Conservation (phyloP, 768 basidiomycete species). For the Cystobasidium onofrii region DNA sequence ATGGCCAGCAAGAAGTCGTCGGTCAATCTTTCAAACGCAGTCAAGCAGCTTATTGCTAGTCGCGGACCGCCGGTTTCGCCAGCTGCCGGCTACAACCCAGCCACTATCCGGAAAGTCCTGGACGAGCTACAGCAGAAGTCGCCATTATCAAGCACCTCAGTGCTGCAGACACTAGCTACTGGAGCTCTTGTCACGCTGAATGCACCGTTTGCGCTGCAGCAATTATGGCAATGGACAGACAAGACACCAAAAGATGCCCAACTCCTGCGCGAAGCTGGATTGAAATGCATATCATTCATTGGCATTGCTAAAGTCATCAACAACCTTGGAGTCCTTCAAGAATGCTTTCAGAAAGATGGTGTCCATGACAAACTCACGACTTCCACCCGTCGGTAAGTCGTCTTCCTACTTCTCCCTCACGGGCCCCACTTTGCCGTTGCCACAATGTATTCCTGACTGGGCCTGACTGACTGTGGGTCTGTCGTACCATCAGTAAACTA, state of each 20-base stretch:
- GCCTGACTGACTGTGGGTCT: constrained; percentile 33
- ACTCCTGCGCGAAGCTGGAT: constrained; percentile 46
- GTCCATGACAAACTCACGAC: constrained; percentile 38
- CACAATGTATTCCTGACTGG: constrained; percentile 5
- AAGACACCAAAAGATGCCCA: background rate
- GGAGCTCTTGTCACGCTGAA: constrained; percentile 47
- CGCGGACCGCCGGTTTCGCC: constrained; percentile 41
- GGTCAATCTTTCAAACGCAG: constrained; percentile 40
- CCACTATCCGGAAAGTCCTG: constrained; percentile 32
- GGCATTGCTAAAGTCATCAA: constrained; percentile 45
- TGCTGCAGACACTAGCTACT: constrained; percentile 32
- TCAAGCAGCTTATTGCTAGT: constrained; percentile 45
- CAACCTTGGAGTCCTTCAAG: constrained; percentile 44
- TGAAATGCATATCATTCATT: constrained; percentile 47
- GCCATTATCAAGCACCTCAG: background rate
- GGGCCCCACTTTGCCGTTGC: background rate
- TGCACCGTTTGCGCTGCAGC: constrained; percentile 43
- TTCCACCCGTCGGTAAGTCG: constrained; percentile 39
- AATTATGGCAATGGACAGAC: constrained; percentile 34
- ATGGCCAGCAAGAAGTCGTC: constrained; percentile 23
- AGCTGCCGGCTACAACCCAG: constrained; percentile 4
- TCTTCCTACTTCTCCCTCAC: background rate
- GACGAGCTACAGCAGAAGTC: background rate
- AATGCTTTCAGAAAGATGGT: constrained; percentile 43
- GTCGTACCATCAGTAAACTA: constrained; percentile 31